Base-by-base conservation (phyloP, 1,139 yeast genomes). In the Arxiozyma bovina region DNA sequence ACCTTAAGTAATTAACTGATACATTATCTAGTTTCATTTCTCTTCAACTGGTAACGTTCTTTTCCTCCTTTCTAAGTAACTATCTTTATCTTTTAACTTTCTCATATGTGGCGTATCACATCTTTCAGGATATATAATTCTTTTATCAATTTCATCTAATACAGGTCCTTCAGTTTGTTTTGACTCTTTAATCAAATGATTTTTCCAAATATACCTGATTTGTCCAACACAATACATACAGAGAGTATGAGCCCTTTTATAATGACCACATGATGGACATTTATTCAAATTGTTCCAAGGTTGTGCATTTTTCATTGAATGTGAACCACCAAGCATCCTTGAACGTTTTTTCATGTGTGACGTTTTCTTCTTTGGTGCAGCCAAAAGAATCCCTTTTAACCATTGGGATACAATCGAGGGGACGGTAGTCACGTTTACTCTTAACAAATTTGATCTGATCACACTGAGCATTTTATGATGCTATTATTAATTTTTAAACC, bases 251-350 rank as follows among this genome's bases (percentile, higher is more conserved):
- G 94, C 83, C 66, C 97, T 78, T 73, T 91, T 91, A 62, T 82
- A 86, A 60, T 87, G 87, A 47, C 99, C 99, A 73, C 99, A 93
- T 0, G 96, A 86, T 4, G 98, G 96, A 70, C 99, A 93, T 68
- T 96, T 80, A 60, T 86, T 88, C 63, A 93, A 74, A 68, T 87
- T 86, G 56, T 83, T 80, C 61, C 87, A 76, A 53, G 84, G 83
- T 69, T 88, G 82, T 61, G 87, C 76, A 65, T 90, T 94, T 40
- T 49, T 42, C 50, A 47, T 46, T 11, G 53, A 42, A 27, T 47
- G 50, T 3, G 48, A 45, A 15, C 88, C 87, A 20, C 88, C 87
- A 63, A 87, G 84, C 62, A 87, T 79, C 73, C 86, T 83, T 67
- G 81, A 85, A 71, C 98, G 83, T 67, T 88, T 86, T 72, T 89